phyloP scores from a whole-genome alignment of 2,329 filamentous ascomycete genomes.

The Clarireedia sp. region DNA sequence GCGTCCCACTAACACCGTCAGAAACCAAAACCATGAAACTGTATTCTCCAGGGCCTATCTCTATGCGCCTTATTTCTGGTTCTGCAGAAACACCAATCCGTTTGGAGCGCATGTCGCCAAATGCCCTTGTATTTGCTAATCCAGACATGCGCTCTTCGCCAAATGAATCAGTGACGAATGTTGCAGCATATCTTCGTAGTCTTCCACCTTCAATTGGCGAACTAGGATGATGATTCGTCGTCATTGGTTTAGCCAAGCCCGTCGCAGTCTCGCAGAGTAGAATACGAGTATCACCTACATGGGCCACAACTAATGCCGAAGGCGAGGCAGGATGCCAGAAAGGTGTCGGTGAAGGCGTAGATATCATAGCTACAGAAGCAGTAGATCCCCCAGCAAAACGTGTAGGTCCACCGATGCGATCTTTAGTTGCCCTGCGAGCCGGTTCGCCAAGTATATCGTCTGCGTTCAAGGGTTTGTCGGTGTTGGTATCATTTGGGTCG shows the following conservation, averaged over 20 bases:
- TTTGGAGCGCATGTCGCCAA: conserved; percentile 88
- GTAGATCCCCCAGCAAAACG: conserved; percentile 94
- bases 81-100: conserved; percentile 91
- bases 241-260: conserved; percentile 71
- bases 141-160: conserved; percentile 93
- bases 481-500: conserved; percentile 60
- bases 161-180: conserved; percentile 91
- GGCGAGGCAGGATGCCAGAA: conserved; percentile 92
- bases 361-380: conserved; percentile 81
- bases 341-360: conserved; percentile 80
- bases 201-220: conserved; percentile 75
- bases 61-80: conserved; percentile 74
- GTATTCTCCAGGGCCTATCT: conserved; percentile 77
- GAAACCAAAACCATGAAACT: conserved; percentile 82
- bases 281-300: conserved; percentile 89
- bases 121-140: conserved; percentile 86
- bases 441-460: conserved; percentile 72
- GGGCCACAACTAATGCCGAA: conserved; percentile 75
- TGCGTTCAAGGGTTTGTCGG: conserved; percentile 73
- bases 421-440: conserved; percentile 43
- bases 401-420: conserved; percentile 61
- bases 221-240: conserved; percentile 88
- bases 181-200: conserved; percentile 75
- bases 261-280: conserved; percentile 81
- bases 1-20: conserved; percentile 79